Evolutionary conservation across 2,329 filamentous ascomycete species (phyloP).

Genomic region (Arthroderma sp.): DNA sequence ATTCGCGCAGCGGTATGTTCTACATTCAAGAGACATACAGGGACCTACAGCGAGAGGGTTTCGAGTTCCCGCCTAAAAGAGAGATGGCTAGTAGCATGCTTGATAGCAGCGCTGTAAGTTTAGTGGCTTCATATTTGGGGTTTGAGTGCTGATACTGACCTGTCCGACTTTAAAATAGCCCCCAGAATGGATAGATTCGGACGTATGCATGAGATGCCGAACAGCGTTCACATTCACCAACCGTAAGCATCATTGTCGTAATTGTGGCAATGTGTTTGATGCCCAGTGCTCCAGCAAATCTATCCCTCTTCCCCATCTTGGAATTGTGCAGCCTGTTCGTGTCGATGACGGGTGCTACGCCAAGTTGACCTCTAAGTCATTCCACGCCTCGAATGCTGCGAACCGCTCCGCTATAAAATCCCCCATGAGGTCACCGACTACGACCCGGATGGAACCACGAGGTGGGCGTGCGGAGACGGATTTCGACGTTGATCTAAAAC

Average conservation of each 20-base stretch:
- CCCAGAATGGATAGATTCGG: slow-evolving; percentile 93
- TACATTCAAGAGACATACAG: slow-evolving; percentile 86
- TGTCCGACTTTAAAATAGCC: slow-evolving; percentile 42
- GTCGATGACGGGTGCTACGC: slow-evolving; percentile 94
- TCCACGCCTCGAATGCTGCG: slow-evolving; percentile 28
- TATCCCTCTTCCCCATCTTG: slow-evolving; percentile 77
- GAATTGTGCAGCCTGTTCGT: slow-evolving; percentile 78
- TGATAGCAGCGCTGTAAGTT: slow-evolving; percentile 79
- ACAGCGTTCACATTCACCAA: slow-evolving; percentile 96
- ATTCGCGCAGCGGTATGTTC: slow-evolving; percentile 65
- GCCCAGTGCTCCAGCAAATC: slow-evolving; percentile 86
- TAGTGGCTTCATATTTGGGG: background rate
- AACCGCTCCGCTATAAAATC: slow-evolving; percentile 31
- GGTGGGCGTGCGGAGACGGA: slow-evolving; percentile 76
- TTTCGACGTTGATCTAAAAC: slow-evolving; percentile 90
- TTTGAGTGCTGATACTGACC: slow-evolving; percentile 4
- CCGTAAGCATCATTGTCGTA: slow-evolving; percentile 93
- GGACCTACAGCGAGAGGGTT: slow-evolving; percentile 69
- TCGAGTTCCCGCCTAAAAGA: slow-evolving; percentile 73
- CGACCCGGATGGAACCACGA: slow-evolving; percentile 74
- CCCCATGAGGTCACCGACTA: slow-evolving; percentile 48
- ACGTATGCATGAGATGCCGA: slow-evolving; percentile 96
- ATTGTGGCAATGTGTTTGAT: slow-evolving; percentile 96
- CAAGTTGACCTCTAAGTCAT: slow-evolving; percentile 64
- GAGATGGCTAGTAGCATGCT: slow-evolving; percentile 94